phyloP scores from a whole-genome alignment of 805 yeast genomes.

The Isabelozyma gotoi region DNA sequence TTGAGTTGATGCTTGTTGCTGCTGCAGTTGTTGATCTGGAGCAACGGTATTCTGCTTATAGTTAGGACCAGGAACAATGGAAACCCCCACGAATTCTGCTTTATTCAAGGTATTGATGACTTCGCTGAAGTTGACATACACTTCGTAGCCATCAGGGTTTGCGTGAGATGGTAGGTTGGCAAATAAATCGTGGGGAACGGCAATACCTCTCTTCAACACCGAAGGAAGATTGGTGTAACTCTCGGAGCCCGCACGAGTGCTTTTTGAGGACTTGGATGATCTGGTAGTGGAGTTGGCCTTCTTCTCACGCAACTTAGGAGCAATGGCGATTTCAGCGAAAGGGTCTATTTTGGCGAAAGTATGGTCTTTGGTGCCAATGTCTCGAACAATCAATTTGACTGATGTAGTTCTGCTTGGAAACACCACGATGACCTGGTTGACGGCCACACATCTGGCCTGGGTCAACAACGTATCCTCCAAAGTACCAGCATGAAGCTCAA shows the following conservation, averaged over 20 bases:
- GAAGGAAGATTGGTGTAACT: constrained; percentile 24
- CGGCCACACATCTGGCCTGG: constrained; percentile 75
- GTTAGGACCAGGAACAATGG: constrained; percentile 53
- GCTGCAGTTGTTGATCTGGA: constrained; percentile 5
- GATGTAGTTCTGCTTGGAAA: constrained; percentile 62
- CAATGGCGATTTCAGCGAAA: constrained; percentile 69
- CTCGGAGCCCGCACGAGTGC: constrained; percentile 18
- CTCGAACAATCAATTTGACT: constrained; percentile 55
- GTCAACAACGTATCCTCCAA: constrained; percentile 73
- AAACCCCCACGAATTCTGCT: constrained; percentile 48
- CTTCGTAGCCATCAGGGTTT: constrained; percentile 34
- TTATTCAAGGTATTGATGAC: constrained; percentile 29
- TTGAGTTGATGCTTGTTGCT: constrained; percentile 3
- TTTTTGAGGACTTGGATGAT: constrained; percentile 17
- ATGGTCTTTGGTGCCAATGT: constrained; percentile 43
- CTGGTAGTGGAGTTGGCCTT: constrained; percentile 23
- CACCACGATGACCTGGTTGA: constrained; percentile 60
- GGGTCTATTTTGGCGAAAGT: constrained; percentile 55
- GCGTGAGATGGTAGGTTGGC: constrained; percentile 13
- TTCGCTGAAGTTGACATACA: constrained; percentile 47
- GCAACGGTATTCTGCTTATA: constrained; percentile 16
- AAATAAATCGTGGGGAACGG: constrained; percentile 52
- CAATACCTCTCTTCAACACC: constrained; percentile 51
- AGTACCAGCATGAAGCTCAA: constrained; percentile 75
- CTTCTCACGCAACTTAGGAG: constrained; percentile 52